Conservation (phyloP, 1,284 basidiomycete species). For the Ganoderma resinaceum region DNA sequence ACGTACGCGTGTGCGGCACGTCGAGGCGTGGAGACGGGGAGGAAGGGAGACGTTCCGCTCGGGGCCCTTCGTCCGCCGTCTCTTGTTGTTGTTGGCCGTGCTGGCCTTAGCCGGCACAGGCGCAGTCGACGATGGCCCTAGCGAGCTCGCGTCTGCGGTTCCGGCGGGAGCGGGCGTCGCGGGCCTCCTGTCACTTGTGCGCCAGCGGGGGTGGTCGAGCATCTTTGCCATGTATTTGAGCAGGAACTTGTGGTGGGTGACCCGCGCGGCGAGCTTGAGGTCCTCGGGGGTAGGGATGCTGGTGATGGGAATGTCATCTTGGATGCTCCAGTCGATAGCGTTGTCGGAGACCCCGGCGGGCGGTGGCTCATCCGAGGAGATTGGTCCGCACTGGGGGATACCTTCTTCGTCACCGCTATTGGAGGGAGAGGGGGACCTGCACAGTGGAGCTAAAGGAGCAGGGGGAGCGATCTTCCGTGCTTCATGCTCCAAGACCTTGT, state of each 20-base stretch:
- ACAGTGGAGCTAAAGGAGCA: not conserved
- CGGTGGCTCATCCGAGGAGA: not conserved
- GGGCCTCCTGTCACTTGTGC: not conserved
- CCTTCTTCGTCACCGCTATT: not conserved
- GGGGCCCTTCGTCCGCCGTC: not conserved
- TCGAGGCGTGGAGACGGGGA: not conserved
- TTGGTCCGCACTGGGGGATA: not conserved
- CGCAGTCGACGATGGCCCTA: not conserved
- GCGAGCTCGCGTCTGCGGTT: not conserved
- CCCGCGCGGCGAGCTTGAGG: not conserved
- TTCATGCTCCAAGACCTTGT: conserved; percentile 6
- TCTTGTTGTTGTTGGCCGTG: not conserved
- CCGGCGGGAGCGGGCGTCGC: not conserved
- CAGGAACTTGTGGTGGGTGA: not conserved
- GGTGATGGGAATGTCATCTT: not conserved
- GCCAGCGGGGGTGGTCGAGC: conserved; percentile 1
- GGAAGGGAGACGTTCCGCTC: not conserved
- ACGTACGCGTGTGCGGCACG: not conserved
- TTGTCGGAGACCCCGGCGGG: not conserved
- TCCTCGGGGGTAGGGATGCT: not conserved
- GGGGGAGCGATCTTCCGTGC: not conserved
- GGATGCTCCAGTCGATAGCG: not conserved
- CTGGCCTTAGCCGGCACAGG: not conserved
- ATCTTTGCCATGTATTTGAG: not conserved
- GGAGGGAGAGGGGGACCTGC: not conserved